Evolutionary conservation across 2,329 filamentous ascomycete genomes (phyloP), one percentile per base, ranked within the genome.

Genomic region (Aspergillus sojae): DNA sequence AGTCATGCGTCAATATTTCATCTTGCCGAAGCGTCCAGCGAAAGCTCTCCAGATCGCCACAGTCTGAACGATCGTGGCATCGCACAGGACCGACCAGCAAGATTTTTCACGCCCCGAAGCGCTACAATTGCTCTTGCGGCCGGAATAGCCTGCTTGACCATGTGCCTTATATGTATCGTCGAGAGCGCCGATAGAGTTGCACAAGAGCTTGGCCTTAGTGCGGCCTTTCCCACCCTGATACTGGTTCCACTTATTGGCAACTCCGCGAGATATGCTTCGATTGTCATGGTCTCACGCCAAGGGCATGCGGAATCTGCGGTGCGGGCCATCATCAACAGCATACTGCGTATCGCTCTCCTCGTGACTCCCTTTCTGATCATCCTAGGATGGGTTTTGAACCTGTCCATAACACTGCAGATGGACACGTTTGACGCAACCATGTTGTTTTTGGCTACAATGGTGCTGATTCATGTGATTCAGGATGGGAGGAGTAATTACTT

Each of bases 401-500:
- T 57, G 12, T 61, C 67, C 3, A 57, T 66, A 4, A 61, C 65
- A 5, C 45, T 70, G 1, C 58, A 67, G 21, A 62, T 70, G 43
- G 68, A 68, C 46, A 62, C 57, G 14, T 70, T 70, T 48, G 67
- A 68, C 21, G 63, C 68, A 41, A 68, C 63, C 5, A 67, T 65
- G 1, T 52, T 70, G 34, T 63, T 70, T 19, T 56, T 68, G 14
- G 65, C 67, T 30, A 62, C 67, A 23, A 63, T 70, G 57, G 67
- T 70, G 4, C 67, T 68, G 65, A 70, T 53, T 19, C 67, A 70
- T 56, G 60, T 70, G 3, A 68, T 69, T 28, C 63, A 68, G 19
- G 67, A 70, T 61, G 67, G 68, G 23, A 52, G 62, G 36, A 67
- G 61, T 16, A 70, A 70, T 56, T 70, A 70, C 23, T 70, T 69